Conservation (phyloP, 768 basidiomycete species). For the Suillus discolor region DNA sequence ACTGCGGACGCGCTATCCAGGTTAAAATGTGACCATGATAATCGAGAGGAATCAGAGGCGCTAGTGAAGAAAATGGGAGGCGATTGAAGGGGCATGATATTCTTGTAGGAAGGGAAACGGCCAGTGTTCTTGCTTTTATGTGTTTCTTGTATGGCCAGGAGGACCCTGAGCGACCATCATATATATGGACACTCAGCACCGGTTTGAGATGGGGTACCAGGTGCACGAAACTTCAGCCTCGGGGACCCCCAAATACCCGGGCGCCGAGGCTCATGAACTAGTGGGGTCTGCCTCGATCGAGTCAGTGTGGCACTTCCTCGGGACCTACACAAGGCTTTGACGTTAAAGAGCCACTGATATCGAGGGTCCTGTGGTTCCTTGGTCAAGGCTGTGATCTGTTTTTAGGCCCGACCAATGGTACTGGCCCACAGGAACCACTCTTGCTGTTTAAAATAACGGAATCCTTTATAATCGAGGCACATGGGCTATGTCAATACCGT, state of each 20-base stretch:
- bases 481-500: neutral
- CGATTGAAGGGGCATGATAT: neutral
- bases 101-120: neutral
- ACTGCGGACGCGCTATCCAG: slow-evolving; percentile 25
- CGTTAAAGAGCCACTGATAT: neutral
- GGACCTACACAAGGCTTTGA: neutral
- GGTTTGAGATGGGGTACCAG: neutral
- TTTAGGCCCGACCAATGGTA: neutral
- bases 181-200: neutral
- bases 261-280: neutral
- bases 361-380: neutral
- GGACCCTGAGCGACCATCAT: neutral
- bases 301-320: neutral
- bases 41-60: neutral
- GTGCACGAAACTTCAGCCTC: neutral
- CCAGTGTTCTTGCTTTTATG: neutral
- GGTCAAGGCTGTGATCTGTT: neutral
- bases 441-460: neutral
- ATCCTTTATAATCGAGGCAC: neutral
- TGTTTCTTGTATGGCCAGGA: neutral
- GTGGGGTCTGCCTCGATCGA: neutral
- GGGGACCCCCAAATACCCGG: neutral
- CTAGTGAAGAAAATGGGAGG: neutral
- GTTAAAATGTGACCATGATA: slow-evolving; percentile 3
- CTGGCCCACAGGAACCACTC: neutral